Conservation (phyloP, 805 yeast genomes). For the Kodamaea hsintzibuensis region DNA sequence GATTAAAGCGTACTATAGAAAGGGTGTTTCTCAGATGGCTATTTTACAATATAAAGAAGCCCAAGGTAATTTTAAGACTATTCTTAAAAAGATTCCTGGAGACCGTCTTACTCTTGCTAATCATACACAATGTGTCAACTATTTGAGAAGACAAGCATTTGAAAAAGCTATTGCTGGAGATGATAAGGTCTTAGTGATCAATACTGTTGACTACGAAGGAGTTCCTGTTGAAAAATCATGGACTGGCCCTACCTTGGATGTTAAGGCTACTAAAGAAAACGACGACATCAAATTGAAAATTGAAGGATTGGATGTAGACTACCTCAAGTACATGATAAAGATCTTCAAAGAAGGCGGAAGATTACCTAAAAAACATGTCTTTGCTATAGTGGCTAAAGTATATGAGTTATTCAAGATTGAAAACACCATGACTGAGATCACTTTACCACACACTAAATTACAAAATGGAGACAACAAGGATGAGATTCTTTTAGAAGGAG, state of each 20-base stretch:
- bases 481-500: slow-evolving; percentile 25
- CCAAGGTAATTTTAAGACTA: slow-evolving; percentile 61
- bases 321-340: slow-evolving; percentile 64
- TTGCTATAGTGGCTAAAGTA: slow-evolving; percentile 75
- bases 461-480: slow-evolving; percentile 25
- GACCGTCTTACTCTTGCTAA: slow-evolving; percentile 69
- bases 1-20: slow-evolving; percentile 80
- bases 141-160: slow-evolving; percentile 73
- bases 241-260: slow-evolving; percentile 57
- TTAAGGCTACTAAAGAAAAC: slow-evolving; percentile 32
- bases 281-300: slow-evolving; percentile 31
- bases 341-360: slow-evolving; percentile 72
- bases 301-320: slow-evolving; percentile 48
- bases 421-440: slow-evolving; percentile 73
- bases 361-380: slow-evolving; percentile 79
- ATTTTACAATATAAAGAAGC: slow-evolving; percentile 76
- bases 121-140: slow-evolving; percentile 59
- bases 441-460: slow-evolving; percentile 36
- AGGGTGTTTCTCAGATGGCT: slow-evolving; percentile 81
- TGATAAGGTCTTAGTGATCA: slow-evolving; percentile 53
- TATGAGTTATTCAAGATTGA: slow-evolving; percentile 64
- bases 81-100: slow-evolving; percentile 61
- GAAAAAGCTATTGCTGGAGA: slow-evolving; percentile 83
- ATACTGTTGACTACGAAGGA: slow-evolving; percentile 47
- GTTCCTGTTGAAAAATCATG: slow-evolving; percentile 54